A percentile compares a stretch with the other conserved stretches of the same genome.
Conservation (phyloP, 345 rosid genomes). For the Mangifera indica region DNA sequence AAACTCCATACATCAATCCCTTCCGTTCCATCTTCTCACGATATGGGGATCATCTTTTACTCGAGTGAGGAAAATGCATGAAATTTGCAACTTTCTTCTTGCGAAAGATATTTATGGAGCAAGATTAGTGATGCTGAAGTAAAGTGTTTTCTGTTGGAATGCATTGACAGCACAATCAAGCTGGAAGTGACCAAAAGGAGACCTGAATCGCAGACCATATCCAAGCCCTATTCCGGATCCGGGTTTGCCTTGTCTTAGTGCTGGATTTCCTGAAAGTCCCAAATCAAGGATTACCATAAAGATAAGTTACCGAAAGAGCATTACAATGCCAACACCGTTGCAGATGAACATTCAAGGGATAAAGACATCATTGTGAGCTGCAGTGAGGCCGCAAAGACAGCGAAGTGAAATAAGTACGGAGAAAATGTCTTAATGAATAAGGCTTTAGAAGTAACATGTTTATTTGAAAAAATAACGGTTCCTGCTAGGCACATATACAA, state of each 20-base stretch:
- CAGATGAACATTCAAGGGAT: no score
- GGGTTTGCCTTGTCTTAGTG: slow-evolving; percentile 77
- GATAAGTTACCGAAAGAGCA: background rate
- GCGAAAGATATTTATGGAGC: slow-evolving; percentile 39
- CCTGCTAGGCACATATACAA: no score
- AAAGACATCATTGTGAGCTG: background rate
- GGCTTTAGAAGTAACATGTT: background rate
- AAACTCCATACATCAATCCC: background rate
- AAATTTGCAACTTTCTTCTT: background rate
- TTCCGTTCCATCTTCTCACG: background rate
- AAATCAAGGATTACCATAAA: background rate
- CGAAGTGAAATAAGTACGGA: background rate
- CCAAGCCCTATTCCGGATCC: slow-evolving; percentile 82
- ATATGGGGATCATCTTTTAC: background rate
- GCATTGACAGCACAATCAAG: slow-evolving; percentile 68
- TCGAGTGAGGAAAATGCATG: background rate
- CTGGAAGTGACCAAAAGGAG: slow-evolving; percentile 67
- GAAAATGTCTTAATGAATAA: background rate
- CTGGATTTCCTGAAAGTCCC: slow-evolving; percentile 77
- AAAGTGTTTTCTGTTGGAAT: slow-evolving; percentile 73
- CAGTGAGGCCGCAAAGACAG: background rate
- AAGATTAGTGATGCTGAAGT: slow-evolving; percentile 82
- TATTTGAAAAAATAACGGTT: background rate
- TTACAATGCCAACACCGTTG: background rate
- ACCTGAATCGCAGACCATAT: slow-evolving; percentile 65